Base-by-base conservation (phyloP, 2,329 filamentous ascomycete species). In the Claviceps pusilla region DNA sequence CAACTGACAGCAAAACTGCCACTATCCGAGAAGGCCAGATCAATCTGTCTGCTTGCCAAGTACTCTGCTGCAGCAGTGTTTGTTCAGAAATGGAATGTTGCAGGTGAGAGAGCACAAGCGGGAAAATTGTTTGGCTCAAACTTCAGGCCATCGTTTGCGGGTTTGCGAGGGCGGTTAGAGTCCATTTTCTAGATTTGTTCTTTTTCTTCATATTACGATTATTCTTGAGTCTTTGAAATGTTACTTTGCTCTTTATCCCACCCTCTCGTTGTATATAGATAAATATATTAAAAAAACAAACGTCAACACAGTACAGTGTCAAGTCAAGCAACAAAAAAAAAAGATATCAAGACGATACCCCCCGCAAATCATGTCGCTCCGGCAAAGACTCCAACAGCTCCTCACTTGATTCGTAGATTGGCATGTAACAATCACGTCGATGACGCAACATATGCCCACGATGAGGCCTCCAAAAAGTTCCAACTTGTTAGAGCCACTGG, bases 61-160 rank as follows among this genome's bases (percentile, higher is more conserved):
- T 80, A 43, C 67, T 72, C 45, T 82, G 78, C 60, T 72, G 78
- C 60, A 72, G 75, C 14, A 71, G 68, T 14, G 57, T 72, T 10
- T 81, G 78, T 55, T 73, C 75, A 57, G 70, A 70, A 37, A 62
- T 80, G 58, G 75, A 72, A 57, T 81, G 78, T 60, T 79, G 77
- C 62, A 57, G 60, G 11, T 55, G 28, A 33, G 28, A 37, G 24
- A 29, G 28, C 2, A 35, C 29, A 48, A 48, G 12, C 11, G 12
- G 7, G 31, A 31, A 35, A 24, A 33, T 33, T 33, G n/a, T 35
- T 53, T 39, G 9, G 35, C 10, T 12, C 37, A 24, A 24, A 24
- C 24, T 24, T 24, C 24, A 24, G 24, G 24, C 24, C 24, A 24
- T 24, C 24, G 3, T 24, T 24, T 24, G 24, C 24, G 24, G 24